These are phyloP conservation scores for Trichophyton benhamiae DNA, from an alignment of 2,329 filamentous ascomycete genomes.

Conservation along the genomic window DNA sequence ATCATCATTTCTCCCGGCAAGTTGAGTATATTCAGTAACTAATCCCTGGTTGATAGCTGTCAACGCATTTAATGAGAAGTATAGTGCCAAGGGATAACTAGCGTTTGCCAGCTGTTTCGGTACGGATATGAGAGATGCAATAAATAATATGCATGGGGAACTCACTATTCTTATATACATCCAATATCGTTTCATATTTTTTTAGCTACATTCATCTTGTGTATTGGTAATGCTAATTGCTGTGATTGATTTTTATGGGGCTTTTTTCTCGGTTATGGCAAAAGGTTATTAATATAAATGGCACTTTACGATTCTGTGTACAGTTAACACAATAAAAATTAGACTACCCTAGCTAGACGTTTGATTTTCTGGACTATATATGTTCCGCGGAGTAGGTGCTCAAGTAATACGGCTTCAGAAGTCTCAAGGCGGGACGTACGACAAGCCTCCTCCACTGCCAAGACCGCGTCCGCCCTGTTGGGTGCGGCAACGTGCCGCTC, in stretches of 20 bases:
- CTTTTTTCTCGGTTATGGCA: not conserved
- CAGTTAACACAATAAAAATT: not conserved
- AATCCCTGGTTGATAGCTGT: conserved; percentile 33
- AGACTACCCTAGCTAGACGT: not conserved
- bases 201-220: not conserved
- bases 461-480: not conserved
- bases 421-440: not conserved
- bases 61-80: conserved; percentile 56
- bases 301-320: not conserved
- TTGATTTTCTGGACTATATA: not conserved
- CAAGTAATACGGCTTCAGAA: not conserved
- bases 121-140: not conserved
- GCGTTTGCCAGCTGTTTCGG: not conserved
- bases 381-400: not conserved
- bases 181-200: not conserved
- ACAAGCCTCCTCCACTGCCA: not conserved
- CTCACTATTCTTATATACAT: not conserved
- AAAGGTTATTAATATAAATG: not conserved
- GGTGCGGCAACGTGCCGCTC: conserved; percentile 4
- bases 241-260: not conserved
- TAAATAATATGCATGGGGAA: not conserved
- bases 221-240: not conserved
- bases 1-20: not conserved
- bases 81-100: conserved; percentile 47
- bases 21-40: not conserved